Percentiles rank a stretch among this genome's conserved stretches.
These are phyloP conservation scores for Colletotrichum tropicicola DNA, from an alignment of 2,329 filamentous ascomycete genomes.

Conservation along the genomic window DNA sequence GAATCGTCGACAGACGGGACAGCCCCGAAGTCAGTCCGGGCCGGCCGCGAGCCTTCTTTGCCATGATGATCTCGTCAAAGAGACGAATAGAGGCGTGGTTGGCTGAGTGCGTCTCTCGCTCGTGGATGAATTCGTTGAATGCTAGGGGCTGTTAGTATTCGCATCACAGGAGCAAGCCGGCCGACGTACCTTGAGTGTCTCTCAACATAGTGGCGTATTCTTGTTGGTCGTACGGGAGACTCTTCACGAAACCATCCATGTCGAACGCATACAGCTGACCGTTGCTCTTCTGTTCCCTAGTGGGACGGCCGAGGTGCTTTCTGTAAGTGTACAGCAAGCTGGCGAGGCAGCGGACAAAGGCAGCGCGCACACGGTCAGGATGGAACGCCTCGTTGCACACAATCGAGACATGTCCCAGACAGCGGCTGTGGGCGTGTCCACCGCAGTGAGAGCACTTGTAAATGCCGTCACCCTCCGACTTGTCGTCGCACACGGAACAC, in stretches of 20 bases:
- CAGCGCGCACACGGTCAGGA: constrained; percentile 67
- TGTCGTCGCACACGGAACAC: constrained; percentile 82
- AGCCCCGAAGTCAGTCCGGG: constrained; percentile 72
- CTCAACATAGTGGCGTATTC: constrained; percentile 71
- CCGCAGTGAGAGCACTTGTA: constrained; percentile 77
- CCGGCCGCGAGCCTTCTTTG: constrained; percentile 76
- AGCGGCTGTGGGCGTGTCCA: constrained; percentile 65
- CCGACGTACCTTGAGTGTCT: constrained; percentile 75
- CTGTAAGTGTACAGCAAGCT: constrained; percentile 73
- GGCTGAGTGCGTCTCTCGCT: constrained; percentile 73
- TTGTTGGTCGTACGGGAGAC: constrained; percentile 71
- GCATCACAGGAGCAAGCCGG: too few relatives aligned
- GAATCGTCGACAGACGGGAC: constrained; percentile 68
- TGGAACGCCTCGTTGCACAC: constrained; percentile 72
- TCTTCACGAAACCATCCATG: constrained; percentile 71
- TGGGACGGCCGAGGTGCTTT: constrained; percentile 68
- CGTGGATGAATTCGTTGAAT: constrained; percentile 87
- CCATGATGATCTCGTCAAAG: constrained; percentile 86
- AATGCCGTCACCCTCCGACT: constrained; percentile 74
- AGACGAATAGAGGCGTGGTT: constrained; percentile 75
- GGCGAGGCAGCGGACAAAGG: constrained; percentile 72
- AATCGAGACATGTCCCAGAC: constrained; percentile 69
- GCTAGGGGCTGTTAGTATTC: constrained; percentile 38
- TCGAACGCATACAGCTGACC: constrained; percentile 72
- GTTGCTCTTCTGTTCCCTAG: constrained; percentile 67